Evolutionary conservation across 1,284 basidiomycete genomes (phyloP), one percentile per base, ranked within the genome.

Genomic region (Irpex rosettiformis): DNA sequence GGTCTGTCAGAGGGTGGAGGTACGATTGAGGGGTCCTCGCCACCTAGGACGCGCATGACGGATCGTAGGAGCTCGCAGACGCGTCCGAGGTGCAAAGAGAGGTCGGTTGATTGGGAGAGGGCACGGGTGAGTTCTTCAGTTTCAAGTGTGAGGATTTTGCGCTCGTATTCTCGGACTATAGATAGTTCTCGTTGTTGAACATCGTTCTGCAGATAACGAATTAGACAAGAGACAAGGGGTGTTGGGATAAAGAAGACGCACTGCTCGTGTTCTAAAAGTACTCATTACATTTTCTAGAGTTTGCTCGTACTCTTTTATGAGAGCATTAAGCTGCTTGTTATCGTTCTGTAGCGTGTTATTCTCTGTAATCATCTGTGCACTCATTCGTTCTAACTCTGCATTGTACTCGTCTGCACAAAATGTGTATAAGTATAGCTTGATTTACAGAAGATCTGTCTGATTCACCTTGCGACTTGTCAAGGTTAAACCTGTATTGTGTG

Each of bases 251-350:
- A 49, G 22, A 54, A 33, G 25, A 85, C 93, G 68, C 72, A 97
- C 95, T 28, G 96, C 95, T 57, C 93, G 88, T 60, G 88, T 91
- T 58, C 96, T 82, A 75, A 99, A 99, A 62, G 89, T 86, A 76
- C 86, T 85, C 96, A 99, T 99, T 52, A 98, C 86, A 13, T 84
- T 92, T 73, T 99, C 97, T 52, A 99, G 78, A 0, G 96, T 98
- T 68, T 93, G 89, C 72, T 99, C 97, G 70, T 97, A 98, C 72
- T 99, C 96, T 66, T 95, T 94, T 63, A 99, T 86, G 52, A 99
- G 77, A 4, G 83, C 79, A 62, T 89, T 93, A 33, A 98, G 81
- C 68, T 98, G 94, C 72, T 97, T 96, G 78, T 98, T 98, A 75
- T 99, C 96, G 67, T 97, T 87, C 66, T 93, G 85, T 28, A 99